A percentile compares a stretch with the other conserved stretches of the same genome.
phyloP scores from a whole-genome alignment of 2,329 filamentous ascomycete genomes.

The Tolypocladium paradoxum region DNA sequence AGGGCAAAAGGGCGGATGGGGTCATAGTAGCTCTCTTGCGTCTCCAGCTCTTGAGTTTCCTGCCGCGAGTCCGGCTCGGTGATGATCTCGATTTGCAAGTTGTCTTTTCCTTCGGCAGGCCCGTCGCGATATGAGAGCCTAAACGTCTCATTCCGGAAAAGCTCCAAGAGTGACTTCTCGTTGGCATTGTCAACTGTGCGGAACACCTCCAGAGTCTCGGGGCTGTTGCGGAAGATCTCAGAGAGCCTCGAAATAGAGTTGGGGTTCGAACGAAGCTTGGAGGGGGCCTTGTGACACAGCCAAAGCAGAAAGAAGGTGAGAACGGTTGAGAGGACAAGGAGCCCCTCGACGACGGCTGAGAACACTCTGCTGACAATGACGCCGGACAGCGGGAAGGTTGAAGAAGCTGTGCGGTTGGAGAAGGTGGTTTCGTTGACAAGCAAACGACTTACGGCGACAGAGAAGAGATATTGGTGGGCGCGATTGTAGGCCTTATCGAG shows the following conservation, averaged over 20 bases:
- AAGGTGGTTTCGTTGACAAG: slow-evolving; percentile 8
- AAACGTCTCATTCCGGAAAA: slow-evolving; percentile 8
- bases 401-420: slow-evolving; percentile 1
- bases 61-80: too few relatives aligned
- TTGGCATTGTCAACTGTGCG: slow-evolving; percentile 3
- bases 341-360: slow-evolving; percentile 16
- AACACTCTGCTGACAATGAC: slow-evolving; percentile 22
- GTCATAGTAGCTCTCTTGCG: slow-evolving; percentile 10
- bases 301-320: slow-evolving; percentile 9
- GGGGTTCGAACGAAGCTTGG: slow-evolving; percentile 13
- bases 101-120: too few relatives aligned
- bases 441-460: slow-evolving; percentile 9
- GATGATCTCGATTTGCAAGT: too few relatives aligned
- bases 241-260: slow-evolving; percentile 12
- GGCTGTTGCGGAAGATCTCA: slow-evolving; percentile 10
- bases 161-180: slow-evolving; percentile 2
- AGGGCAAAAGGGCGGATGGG: slow-evolving; percentile 14
- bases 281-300: slow-evolving; percentile 1
- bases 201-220: slow-evolving; percentile 2
- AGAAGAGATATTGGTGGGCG: slow-evolving; percentile 21
- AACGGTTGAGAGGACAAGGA: slow-evolving; percentile 13
- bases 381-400: slow-evolving; percentile 11
- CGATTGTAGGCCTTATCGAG: slow-evolving; percentile 9
- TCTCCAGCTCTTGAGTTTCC: neutral
- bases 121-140: slow-evolving; percentile 2